These are phyloP conservation scores for Saturnispora serradocipensis DNA, from an alignment of 805 yeast species.

Conservation along the genomic window DNA sequence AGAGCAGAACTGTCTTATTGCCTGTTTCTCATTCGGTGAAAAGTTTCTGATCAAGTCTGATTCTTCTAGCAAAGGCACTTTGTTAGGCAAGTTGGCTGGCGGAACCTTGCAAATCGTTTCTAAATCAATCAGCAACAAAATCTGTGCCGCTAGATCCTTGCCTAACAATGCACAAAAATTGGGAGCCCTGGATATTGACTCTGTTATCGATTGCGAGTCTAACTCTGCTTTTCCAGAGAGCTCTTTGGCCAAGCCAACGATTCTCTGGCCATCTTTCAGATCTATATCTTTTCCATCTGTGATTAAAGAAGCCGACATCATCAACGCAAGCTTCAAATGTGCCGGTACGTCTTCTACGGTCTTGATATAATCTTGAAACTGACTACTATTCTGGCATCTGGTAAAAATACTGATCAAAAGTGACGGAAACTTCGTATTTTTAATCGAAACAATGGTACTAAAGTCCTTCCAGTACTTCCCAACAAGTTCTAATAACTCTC, in stretches of 20 bases:
- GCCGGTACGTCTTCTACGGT: neutral
- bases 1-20: constrained; percentile 69
- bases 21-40: constrained; percentile 42
- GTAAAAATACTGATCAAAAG: neutral
- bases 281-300: neutral
- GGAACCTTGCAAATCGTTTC: constrained; percentile 59
- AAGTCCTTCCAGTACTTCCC: constrained; percentile 2
- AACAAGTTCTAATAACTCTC: neutral
- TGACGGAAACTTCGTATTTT: neutral
- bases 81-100: constrained; percentile 68
- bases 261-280: neutral
- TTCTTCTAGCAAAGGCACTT: constrained; percentile 41
- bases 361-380: neutral
- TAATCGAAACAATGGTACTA: neutral
- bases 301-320: constrained; percentile 1
- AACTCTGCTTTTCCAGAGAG: neutral
- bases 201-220: neutral
- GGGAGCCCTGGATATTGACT: constrained; percentile 45
- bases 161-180: constrained; percentile 70
- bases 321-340: constrained; percentile 3
- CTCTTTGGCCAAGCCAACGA: neutral
- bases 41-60: constrained; percentile 49
- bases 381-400: neutral
- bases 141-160: constrained; percentile 59
- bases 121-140: constrained; percentile 67